Percentiles rank a stretch among this genome's conserved stretches.
Conservation (phyloP, 2,329 filamentous ascomycete species). For the Neopestalotiopsis sp. region DNA sequence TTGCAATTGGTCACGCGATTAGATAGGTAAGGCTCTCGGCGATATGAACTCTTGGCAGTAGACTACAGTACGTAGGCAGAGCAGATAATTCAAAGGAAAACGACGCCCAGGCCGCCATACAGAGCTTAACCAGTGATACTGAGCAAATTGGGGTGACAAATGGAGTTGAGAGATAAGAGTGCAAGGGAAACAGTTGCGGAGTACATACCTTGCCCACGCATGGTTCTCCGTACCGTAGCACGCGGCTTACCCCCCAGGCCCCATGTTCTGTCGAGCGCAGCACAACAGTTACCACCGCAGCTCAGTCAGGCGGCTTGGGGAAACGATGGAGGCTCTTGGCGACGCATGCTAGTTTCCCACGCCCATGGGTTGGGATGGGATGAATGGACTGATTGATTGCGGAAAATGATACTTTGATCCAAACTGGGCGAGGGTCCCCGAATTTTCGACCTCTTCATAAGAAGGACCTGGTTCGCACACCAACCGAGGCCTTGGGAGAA, state of each 20-base stretch:
- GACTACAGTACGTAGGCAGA: neutral
- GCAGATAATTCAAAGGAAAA: neutral
- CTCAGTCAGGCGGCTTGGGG: neutral
- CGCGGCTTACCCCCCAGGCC: neutral
- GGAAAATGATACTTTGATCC: neutral
- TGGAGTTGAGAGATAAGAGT: neutral
- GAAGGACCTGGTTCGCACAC: neutral
- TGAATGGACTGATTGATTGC: neutral
- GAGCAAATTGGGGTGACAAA: neutral
- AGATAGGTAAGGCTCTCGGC: conserved; percentile 1
- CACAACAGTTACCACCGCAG: neutral
- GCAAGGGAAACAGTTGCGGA: neutral
- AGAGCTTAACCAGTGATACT: neutral
- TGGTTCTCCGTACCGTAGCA: too few species aligned
- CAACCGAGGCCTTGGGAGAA: neutral
- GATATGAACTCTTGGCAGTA: neutral
- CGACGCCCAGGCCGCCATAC: neutral
- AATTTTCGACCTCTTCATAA: neutral
- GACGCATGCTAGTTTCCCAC: neutral
- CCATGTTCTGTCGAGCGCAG: neutral
- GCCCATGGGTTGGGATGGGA: neutral
- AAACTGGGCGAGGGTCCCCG: neutral
- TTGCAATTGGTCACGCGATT: neutral
- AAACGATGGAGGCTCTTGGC: neutral
- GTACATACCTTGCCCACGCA: neutral